Evolutionary conservation across 2,329 filamentous ascomycete genomes (phyloP).

Genomic region (Aplosporella prunicola): DNA sequence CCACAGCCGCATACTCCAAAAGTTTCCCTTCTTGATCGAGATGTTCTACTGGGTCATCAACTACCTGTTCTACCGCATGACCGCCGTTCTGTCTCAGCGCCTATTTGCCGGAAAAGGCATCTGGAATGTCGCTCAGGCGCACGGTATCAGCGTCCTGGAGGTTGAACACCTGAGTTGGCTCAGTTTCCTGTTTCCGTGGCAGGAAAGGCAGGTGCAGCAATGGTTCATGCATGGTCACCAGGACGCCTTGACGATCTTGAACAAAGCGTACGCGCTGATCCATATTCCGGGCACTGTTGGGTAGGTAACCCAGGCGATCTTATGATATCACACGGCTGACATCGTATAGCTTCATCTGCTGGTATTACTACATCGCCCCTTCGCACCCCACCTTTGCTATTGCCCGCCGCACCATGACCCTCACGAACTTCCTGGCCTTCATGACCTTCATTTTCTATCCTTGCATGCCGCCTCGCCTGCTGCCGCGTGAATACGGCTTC

Average conservation of each 20-base stretch:
- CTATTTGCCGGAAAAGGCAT: constrained; percentile 45
- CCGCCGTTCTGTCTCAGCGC: constrained; percentile 42
- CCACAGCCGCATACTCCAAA: constrained; percentile 55
- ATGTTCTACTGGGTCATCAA: constrained; percentile 68
- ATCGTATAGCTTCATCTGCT: constrained; percentile 47
- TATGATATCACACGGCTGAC: constrained; percentile 7
- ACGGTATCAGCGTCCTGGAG: constrained; percentile 46
- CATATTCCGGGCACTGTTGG: constrained; percentile 53
- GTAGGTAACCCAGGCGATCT: constrained; percentile 26
- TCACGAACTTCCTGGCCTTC: constrained; percentile 47
- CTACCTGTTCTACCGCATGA: constrained; percentile 54
- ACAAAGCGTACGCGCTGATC: constrained; percentile 50
- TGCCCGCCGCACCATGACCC: constrained; percentile 37
- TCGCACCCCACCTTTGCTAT: constrained; percentile 36
- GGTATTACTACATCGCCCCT: constrained; percentile 53
- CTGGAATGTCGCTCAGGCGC: constrained; percentile 47
- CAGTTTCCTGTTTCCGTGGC: constrained; percentile 44
- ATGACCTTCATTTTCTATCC: constrained; percentile 44
- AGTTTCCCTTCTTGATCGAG: constrained; percentile 60
- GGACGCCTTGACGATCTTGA: constrained; percentile 45
- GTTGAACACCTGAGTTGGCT: constrained; percentile 44
- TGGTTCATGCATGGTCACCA: constrained; percentile 49
- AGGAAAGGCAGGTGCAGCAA: constrained; percentile 44
- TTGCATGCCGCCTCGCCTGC: constrained; percentile 44
- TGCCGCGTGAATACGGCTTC: constrained; percentile 37